Evolutionary conservation across 495 filamentous ascomycete genomes (phyloP).

Genomic region (Podospora anserina): DNA sequence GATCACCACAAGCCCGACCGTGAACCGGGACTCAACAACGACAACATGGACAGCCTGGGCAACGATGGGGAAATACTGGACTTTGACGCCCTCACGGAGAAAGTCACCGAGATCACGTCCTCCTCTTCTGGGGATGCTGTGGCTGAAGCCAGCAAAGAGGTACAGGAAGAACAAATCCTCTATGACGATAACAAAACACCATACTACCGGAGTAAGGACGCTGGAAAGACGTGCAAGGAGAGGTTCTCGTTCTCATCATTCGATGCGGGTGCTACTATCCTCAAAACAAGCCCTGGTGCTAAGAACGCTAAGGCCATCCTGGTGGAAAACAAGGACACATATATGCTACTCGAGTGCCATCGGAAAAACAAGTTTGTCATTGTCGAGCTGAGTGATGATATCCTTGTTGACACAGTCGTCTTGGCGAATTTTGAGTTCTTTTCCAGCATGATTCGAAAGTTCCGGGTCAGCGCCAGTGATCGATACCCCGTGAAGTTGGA

Average conservation of each 20-base stretch:
- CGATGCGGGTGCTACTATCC: constrained; percentile 88
- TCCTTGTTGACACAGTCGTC: constrained; percentile 91
- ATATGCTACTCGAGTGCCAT: constrained; percentile 92
- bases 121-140: constrained; percentile 31
- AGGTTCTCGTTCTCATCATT: constrained; percentile 96
- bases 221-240: constrained; percentile 85
- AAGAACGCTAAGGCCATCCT: constrained; percentile 84
- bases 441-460: constrained; percentile 88
- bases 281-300: constrained; percentile 81
- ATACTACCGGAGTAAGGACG: constrained; percentile 76
- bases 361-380: constrained; percentile 86
- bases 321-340: constrained; percentile 95
- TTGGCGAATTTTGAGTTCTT: constrained; percentile 99
- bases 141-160: constrained; percentile 37
- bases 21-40: constrained; percentile 30
- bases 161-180: constrained; percentile 35
- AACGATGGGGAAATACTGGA: constrained; percentile 90
- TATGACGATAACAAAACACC: constrained; percentile 48
- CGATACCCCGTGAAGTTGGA: constrained; percentile 88
- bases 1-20: constrained; percentile 28
- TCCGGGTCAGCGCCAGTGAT: constrained; percentile 86
- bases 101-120: constrained; percentile 39
- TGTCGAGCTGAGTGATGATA: constrained; percentile 83
- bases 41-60: constrained; percentile 54
- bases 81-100: constrained; percentile 61